Base-by-base conservation (phyloP, 805 yeast genomes). In the Ogataea polymorpha region DNA sequence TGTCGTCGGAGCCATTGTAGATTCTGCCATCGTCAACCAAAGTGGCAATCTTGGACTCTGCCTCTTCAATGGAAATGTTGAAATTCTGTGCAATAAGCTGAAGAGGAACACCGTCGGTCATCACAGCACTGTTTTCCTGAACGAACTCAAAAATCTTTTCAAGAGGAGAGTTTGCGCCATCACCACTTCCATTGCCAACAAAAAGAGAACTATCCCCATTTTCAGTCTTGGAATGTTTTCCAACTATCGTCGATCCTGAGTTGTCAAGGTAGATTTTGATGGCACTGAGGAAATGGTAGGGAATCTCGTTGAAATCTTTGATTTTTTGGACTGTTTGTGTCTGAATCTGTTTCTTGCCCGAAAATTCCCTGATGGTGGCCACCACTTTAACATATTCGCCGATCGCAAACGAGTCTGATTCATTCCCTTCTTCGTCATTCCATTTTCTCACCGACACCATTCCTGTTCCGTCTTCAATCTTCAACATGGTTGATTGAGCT, bases 401-500 rank as follows among this genome's bases (percentile, higher is more conserved):
- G 23, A 75, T 64, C 2, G 44, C 63, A 39, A 75, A 63, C 6
- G 15, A 29, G 30, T 27, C 40, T 12, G 41, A 42, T 11, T 55
- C 36, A 46, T 47, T 49, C 51, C 55, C 34, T 23, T 41, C 56
- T 18, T 75, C 77, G 35, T 72, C 72, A 41, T 69, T 63, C 91
- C 91, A 85, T 48, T 74, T 74, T 53, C 83, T 73, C 35, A 84
- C 72, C 18, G 80, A 82, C 6, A 80, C 67, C 3, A 73, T 65
- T 0, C 88, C 89, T 0, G 93, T 80, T 9, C 93, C 91, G 58
- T 85, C 95, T 54, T 85, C 93, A n/a, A 85, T 55, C 14, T 80
- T 77, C 32, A 82, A 58, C 15, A 65, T 63, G 21, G 81, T 63
- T 31, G 79, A 77, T 6, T 82, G 68, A 2, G 84, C 73, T 44